Base-by-base conservation (phyloP, 306 rosid species). In the Fragaria iinumae region DNA sequence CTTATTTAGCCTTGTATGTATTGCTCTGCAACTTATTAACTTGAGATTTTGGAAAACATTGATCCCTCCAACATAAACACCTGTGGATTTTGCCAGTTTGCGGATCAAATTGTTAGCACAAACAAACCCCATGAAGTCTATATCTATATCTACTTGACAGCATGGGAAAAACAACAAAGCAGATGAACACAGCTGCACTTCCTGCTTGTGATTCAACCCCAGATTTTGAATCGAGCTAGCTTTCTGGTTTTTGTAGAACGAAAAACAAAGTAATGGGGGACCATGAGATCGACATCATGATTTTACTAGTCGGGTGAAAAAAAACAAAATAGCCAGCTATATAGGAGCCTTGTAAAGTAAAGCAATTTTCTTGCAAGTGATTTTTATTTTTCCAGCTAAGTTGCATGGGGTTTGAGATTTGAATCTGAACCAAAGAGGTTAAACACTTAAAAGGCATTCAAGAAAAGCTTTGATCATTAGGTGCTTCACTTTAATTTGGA, bases 321-420 rank as follows among this genome's bases (percentile, higher is more conserved):
- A 55, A 18, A 71, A 50, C 64, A 71, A 34, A 32, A 32, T 71
- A 34, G 6, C 50, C 75, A 20, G 39, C 38, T 27, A 27, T 66
- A 11, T 49, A 49, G 4, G 62, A 48, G 69, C 44, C 41, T 39
- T 34, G 55, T 49, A 44, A 11, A 18, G 65, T 5, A 69, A 69
- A 73, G 73, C 48, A 69, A 16, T 29, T 44, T 16, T 43, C 47
- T 2, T 5, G 1, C 4, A 18, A 41, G 50, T 25, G 62, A 20
- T 10, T 1, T 20, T 79, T 76, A 10, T 25, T 11, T 60, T 25
- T 80, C 78, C 82, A 77, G 88, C 91, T 77, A 80, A 66, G 79
- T 81, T 80, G 64, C 20, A 5, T 1, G 34, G 72, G 38, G 2
- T 75, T 20, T 45, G 48, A 43, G 45, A 45, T 45, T 65, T 75